Conservation (phyloP, 306 rosid species). For the Chamaecrista fasciculata region DNA sequence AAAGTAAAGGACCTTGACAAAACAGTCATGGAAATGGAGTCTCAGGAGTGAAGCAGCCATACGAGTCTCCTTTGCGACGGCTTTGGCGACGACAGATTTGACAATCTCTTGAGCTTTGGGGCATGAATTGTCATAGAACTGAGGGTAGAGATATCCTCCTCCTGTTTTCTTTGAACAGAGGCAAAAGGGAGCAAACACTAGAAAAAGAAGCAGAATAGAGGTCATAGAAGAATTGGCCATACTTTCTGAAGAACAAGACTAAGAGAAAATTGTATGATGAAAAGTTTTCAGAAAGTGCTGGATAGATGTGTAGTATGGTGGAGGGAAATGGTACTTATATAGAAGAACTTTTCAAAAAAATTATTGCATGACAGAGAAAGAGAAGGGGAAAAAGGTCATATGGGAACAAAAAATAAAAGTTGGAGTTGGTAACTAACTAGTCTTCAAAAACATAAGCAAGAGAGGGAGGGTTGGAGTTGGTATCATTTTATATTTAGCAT, state of each 20-base stretch:
- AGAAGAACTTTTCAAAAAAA: slow-evolving; percentile 6
- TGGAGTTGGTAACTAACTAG: slow-evolving; percentile 59
- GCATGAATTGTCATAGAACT: slow-evolving; percentile 80
- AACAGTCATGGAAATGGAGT: slow-evolving; percentile 91
- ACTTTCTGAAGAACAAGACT: slow-evolving; percentile 16
- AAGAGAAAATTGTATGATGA: slow-evolving; percentile 21
- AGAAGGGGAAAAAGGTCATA: slow-evolving; percentile 7
- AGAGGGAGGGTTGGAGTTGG: slow-evolving; percentile 35
- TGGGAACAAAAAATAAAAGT: slow-evolving; percentile 19
- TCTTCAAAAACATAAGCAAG: slow-evolving; percentile 16
- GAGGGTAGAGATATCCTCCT: slow-evolving; percentile 74
- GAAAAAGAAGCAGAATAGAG: slow-evolving; percentile 48
- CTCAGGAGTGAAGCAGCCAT: slow-evolving; percentile 82
- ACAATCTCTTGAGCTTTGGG: slow-evolving; percentile 74
- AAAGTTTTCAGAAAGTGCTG: slow-evolving; percentile 20
- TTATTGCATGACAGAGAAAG: slow-evolving; percentile 15
- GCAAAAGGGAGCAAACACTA: slow-evolving; percentile 61
- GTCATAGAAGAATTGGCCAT: slow-evolving; percentile 52
- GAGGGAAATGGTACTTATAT: slow-evolving; percentile 48
- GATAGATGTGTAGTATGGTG: slow-evolving; percentile 20
- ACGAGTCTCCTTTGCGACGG: slow-evolving; percentile 64
- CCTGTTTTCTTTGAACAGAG: slow-evolving; percentile 35
- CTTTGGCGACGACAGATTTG: slow-evolving; percentile 60
- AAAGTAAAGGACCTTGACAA: slow-evolving; percentile 62
- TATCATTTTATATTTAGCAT: slow-evolving; percentile 24